These are phyloP conservation scores for Dendryphion nanum DNA, from an alignment of 2,329 filamentous ascomycete species.

Conservation along the genomic window DNA sequence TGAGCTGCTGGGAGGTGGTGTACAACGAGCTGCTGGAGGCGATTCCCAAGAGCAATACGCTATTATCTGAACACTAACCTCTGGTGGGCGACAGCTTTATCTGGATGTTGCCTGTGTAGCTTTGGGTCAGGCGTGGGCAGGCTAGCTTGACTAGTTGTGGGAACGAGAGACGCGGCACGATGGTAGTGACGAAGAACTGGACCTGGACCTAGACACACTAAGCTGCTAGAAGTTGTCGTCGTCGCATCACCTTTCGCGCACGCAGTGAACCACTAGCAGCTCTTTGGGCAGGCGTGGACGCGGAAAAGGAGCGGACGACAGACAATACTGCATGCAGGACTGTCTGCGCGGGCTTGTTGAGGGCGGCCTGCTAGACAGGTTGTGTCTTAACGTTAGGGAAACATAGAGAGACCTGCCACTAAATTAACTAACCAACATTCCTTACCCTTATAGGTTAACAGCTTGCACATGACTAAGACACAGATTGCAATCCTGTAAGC, in stretches of 20 bases:
- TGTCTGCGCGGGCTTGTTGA: constrained; percentile 13
- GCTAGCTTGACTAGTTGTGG: constrained; percentile 5
- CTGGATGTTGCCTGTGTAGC: constrained; percentile 14
- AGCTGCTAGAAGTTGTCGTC: not conserved
- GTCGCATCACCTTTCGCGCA: constrained; percentile 1
- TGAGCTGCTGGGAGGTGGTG: not conserved
- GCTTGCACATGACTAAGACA: constrained; percentile 10
- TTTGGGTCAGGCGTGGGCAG: constrained; percentile 5
- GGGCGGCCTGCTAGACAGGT: constrained; percentile 10
- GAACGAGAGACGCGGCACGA: not conserved
- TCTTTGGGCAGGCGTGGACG: constrained; percentile 3
- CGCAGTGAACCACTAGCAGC: constrained; percentile 1
- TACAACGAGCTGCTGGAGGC: constrained; percentile 2
- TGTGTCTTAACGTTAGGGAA: constrained; percentile 38
- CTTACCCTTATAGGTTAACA: constrained; percentile 31
- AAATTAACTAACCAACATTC: constrained; percentile 24
- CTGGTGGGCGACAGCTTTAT: constrained; percentile 8
- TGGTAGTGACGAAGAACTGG: constrained; percentile 3
- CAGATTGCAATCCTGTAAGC: constrained; percentile 18
- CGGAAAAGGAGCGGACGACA: constrained; percentile 1
- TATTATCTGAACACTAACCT: constrained; percentile 14
- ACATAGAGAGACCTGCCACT: constrained; percentile 32
- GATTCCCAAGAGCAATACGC: constrained; percentile 13
- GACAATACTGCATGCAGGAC: constrained; percentile 14
- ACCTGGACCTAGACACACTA: not conserved